phyloP scores from a whole-genome alignment of 164 flowering plant genomes.

The Stephania cephalantha region DNA sequence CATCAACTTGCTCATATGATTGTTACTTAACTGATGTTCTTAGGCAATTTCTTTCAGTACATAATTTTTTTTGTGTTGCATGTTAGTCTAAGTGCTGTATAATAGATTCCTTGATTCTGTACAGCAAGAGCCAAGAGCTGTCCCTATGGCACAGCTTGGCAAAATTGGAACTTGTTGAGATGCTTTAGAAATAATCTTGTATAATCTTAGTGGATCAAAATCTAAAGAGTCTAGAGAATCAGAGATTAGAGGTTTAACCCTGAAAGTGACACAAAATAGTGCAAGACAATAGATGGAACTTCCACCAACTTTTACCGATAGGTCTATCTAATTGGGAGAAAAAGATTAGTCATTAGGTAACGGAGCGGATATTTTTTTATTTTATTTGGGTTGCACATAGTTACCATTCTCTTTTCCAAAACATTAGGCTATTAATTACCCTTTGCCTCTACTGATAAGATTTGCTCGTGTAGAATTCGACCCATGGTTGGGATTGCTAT shows the following conservation, averaged over 20 bases:
- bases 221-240: background rate
- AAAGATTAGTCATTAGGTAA: background rate
- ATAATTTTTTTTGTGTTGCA: too few relatives aligned
- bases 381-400: background rate
- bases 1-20: too few relatives aligned
- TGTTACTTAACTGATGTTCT: too few relatives aligned
- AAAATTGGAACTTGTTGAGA: background rate
- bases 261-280: background rate
- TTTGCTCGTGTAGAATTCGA: too few relatives aligned
- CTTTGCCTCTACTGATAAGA: too few relatives aligned
- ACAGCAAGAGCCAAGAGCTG: too few relatives aligned
- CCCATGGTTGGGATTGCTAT: too few relatives aligned
- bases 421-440: too few relatives aligned
- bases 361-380: background rate
- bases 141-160: too few relatives aligned
- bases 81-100: too few relatives aligned
- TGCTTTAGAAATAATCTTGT: background rate
- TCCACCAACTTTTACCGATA: background rate
- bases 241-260: background rate
- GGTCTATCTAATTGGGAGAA: background rate
- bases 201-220: background rate
- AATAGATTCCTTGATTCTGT: too few relatives aligned
- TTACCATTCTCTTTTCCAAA: background rate
- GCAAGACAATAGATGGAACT: background rate
- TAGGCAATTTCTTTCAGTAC: too few relatives aligned